Evolutionary conservation across 2,329 filamentous ascomycete species (phyloP), one percentile per base, ranked within the genome.

Genomic region (Penicillium sp.): DNA sequence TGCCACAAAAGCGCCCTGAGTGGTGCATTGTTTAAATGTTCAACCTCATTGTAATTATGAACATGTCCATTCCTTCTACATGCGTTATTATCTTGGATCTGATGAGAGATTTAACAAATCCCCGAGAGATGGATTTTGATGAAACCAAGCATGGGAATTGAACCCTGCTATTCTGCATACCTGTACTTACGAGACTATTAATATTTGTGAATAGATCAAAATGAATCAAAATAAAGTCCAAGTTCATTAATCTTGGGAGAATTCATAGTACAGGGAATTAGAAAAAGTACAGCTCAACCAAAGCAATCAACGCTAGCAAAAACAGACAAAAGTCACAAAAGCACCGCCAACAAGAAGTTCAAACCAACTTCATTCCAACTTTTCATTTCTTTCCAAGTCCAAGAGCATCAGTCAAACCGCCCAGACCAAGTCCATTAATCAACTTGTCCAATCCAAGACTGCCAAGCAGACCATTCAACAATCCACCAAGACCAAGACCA

Each of bases 401-500:
- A 47, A 74, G 59, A 10, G 75, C 69, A 50, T 75, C 72, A 3
- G 76, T 77, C 43, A 80, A 56, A 51, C 73, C 69, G 3, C 80
- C 79, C 12, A 92, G 77, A 33, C 82, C 82, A 13, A 84, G 72
- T 45, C 75, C 71, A 43, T 80, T 78, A 7, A 79, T 72, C 33
- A 85, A 61, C 46, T 77, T 79, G 35, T 82, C 81, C 21, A 87
- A 76, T 6, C 92, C 92, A 29, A 96, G 82, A 2, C 88, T 84
- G 8, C 86, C 85, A 17, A 96, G 83, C 4, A 96, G 79, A 49
- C 88, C 87, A 62, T 93, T 90, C 65, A 96, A 84, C 0, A 96
- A 75, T 17, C 89, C 89, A 59, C 92, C 92, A 1, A 96, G 84
- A 57, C 92, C 92, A 29, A 96, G 85, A 6, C 89, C 90, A 67